These are phyloP conservation scores for Xylaria sp. DNA, from an alignment of 2,329 filamentous ascomycete genomes.

Conservation along the genomic window DNA sequence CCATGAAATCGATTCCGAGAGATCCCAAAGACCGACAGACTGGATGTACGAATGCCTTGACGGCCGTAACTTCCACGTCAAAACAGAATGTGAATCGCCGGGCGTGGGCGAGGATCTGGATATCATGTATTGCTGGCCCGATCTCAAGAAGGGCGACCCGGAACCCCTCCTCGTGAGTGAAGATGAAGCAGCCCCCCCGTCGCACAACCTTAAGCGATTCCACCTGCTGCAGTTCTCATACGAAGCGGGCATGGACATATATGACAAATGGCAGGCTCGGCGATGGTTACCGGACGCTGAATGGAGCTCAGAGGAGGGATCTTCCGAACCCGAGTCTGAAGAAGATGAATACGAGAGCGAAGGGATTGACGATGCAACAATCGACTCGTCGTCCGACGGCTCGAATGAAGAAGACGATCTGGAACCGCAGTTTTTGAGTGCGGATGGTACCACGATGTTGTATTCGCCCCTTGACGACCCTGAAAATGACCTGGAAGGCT, in stretches of 20 bases:
- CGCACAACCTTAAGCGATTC: no score
- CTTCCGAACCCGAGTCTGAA: conserved; percentile 13
- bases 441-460: no score
- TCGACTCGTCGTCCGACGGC: conserved; percentile 18
- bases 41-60: conserved; percentile 23
- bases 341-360: conserved; percentile 32
- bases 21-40: conserved; percentile 25
- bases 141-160: no score
- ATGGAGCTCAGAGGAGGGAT: conserved; percentile 4
- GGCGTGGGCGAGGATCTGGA: conserved; percentile 25
- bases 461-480: no score
- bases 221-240: conserved; percentile 24
- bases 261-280: conserved; percentile 8
- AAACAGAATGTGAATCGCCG: conserved; percentile 20
- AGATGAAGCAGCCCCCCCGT: no score
- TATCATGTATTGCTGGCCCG: conserved; percentile 37
- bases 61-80: conserved; percentile 23
- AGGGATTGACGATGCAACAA: conserved; percentile 29
- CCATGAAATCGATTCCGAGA: not conserved
- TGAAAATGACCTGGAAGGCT: conserved; percentile 16
- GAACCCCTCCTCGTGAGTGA: no score
- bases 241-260: conserved; percentile 6
- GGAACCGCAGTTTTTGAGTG: no score
- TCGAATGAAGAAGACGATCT: no score
- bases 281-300: conserved; percentile 7